Conservation (phyloP, 1,284 basidiomycete species). For the Cryptococcus sp. region DNA sequence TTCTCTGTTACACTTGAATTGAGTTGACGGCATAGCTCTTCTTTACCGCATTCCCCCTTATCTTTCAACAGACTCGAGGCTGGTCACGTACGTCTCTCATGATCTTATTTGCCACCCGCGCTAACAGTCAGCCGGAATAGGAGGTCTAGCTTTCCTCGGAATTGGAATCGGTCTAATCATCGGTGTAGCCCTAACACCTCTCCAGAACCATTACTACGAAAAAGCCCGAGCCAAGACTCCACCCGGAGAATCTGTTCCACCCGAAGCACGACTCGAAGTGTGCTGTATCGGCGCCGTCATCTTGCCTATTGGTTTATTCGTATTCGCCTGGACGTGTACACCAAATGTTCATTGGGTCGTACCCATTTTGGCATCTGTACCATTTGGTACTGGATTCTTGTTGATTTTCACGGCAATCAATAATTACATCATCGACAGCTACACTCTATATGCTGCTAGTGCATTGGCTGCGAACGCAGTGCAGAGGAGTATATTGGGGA, state of each 20-base stretch:
- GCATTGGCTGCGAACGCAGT: constrained; percentile 68
- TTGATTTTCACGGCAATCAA: constrained; percentile 55
- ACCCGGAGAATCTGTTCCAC: constrained; percentile 54
- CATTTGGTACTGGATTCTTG: constrained; percentile 60
- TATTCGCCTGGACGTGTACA: constrained; percentile 56
- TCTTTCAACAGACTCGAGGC: constrained; percentile 54
- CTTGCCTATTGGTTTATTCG: constrained; percentile 61
- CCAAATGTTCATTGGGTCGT: constrained; percentile 60
- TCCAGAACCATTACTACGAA: constrained; percentile 59
- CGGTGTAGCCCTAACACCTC: constrained; percentile 26
- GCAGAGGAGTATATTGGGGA: constrained; percentile 59
- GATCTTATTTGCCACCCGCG: neutral
- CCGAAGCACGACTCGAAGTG: constrained; percentile 57
- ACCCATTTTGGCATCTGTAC: constrained; percentile 59
- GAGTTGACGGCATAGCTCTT: constrained; percentile 35
- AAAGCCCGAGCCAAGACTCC: neutral
- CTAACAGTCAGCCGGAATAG: constrained; percentile 51
- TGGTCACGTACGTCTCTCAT: constrained; percentile 42
- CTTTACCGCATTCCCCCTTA: constrained; percentile 52
- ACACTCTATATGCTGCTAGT: constrained; percentile 57
- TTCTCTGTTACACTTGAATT: neutral
- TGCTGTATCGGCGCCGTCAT: constrained; percentile 57
- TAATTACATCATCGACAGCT: constrained; percentile 62
- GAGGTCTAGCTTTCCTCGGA: constrained; percentile 62
- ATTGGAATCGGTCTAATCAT: constrained; percentile 59